Evolutionary conservation across 2,329 filamentous ascomycete species (phyloP).

Genomic region (Claviceps spartinae): DNA sequence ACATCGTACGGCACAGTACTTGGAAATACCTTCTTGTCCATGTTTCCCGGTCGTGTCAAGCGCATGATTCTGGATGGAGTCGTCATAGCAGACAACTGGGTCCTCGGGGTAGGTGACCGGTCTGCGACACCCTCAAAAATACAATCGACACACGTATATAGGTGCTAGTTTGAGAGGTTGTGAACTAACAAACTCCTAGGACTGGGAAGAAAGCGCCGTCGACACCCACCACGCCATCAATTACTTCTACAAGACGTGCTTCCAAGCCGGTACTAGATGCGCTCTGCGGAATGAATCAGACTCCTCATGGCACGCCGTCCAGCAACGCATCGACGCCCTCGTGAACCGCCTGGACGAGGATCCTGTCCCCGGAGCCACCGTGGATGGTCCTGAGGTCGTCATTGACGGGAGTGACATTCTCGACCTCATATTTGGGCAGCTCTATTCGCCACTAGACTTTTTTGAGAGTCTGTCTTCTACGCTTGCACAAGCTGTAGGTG

Average conservation of each 20-base stretch:
- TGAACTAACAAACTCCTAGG: neutral
- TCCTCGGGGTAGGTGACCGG: constrained; percentile 13
- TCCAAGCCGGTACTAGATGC: constrained; percentile 9
- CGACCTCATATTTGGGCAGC: constrained; percentile 9
- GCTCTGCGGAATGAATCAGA: constrained; percentile 1
- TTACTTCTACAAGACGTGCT: constrained; percentile 19
- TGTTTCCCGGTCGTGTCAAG: constrained; percentile 16
- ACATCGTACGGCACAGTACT: constrained; percentile 25
- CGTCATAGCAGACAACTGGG: constrained; percentile 18
- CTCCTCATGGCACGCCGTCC: constrained; percentile 4
- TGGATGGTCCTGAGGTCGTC: constrained; percentile 7
- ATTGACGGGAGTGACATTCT: constrained; percentile 13
- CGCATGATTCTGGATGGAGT: constrained; percentile 24
- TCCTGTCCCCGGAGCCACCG: constrained; percentile 11
- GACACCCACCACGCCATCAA: constrained; percentile 18
- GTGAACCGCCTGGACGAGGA: constrained; percentile 10
- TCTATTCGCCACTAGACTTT: constrained; percentile 17
- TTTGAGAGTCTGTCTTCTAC: constrained; percentile 1
- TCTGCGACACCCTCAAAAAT: neutral
- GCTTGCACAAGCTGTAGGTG: constrained; percentile 2
- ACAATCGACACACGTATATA: too few species aligned
- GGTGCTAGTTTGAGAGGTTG: too few species aligned
- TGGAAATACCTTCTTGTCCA: constrained; percentile 13
- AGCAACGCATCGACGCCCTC: constrained; percentile 13
- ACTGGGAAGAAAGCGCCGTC: constrained; percentile 17